phyloP scores from a whole-genome alignment of 306 rosid species.

The Vachellia pachyceras region DNA sequence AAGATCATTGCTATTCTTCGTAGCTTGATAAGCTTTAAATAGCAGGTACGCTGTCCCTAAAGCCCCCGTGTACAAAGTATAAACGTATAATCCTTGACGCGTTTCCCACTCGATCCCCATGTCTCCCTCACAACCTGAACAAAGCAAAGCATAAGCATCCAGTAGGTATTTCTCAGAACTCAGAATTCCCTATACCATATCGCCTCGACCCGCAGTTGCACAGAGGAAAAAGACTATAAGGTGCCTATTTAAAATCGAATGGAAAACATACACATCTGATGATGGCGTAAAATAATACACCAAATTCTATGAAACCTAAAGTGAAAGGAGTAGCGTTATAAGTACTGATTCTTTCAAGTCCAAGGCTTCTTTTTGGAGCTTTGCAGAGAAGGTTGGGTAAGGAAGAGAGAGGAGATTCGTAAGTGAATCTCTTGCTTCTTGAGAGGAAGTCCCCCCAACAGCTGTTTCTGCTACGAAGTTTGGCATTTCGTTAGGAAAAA shows the following conservation, averaged over 20 bases:
- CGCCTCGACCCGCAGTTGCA: constrained; percentile 28
- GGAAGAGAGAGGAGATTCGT: constrained; percentile 64
- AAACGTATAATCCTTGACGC: constrained; percentile 71
- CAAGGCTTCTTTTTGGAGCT: constrained; percentile 54
- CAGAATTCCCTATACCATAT: not conserved
- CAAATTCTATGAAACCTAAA: not conserved
- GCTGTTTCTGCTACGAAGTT: constrained; percentile 51
- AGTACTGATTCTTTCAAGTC: constrained; percentile 71
- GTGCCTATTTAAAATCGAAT: constrained; percentile 24
- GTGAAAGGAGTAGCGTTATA: not conserved
- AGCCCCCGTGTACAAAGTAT: constrained; percentile 70
- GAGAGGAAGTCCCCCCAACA: constrained; percentile 40
- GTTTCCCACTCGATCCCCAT: constrained; percentile 64
- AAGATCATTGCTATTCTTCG: constrained; percentile 66
- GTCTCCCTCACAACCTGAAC: constrained; percentile 80
- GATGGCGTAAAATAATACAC: not conserved
- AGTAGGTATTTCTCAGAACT: constrained; percentile 1
- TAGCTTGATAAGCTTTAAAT: constrained; percentile 69
- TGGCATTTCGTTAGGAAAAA: constrained; percentile 74
- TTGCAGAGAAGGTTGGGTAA: constrained; percentile 42
- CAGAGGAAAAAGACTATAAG: constrained; percentile 25
- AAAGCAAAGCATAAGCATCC: constrained; percentile 35
- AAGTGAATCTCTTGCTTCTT: constrained; percentile 42
- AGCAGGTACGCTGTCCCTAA: constrained; percentile 79
- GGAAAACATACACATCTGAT: not conserved